Percentiles rank a stretch among this genome's conserved stretches.
Evolutionary conservation across 768 basidiomycete genomes (phyloP).

Genomic region (Boletus vinaceobasis): DNA sequence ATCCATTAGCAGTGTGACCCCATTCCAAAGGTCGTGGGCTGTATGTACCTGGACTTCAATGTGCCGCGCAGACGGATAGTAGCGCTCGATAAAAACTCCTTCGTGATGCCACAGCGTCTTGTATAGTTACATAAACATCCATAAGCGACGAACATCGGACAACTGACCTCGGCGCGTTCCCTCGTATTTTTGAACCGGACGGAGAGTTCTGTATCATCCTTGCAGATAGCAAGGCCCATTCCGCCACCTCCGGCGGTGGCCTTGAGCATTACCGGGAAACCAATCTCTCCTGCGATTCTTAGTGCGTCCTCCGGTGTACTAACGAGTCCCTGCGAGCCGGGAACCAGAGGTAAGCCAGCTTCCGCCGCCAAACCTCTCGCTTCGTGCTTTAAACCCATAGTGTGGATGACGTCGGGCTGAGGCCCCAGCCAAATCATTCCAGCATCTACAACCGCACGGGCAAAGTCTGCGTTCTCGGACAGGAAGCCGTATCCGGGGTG

Average conservation of each 20-base stretch:
- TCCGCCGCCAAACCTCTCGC: slow-evolving; percentile 44
- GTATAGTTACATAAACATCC: background rate
- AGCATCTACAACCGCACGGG: slow-evolving; percentile 40
- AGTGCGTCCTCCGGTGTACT: slow-evolving; percentile 39
- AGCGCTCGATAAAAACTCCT: slow-evolving; percentile 59
- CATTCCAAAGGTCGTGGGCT: background rate
- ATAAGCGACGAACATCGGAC: background rate
- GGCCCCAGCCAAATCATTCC: slow-evolving; percentile 63
- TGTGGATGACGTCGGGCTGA: slow-evolving; percentile 42
- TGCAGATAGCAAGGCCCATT: slow-evolving; percentile 60
- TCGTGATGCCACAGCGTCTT: slow-evolving; percentile 48
- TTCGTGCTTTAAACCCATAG: slow-evolving; percentile 63
- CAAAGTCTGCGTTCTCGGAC: slow-evolving; percentile 60
- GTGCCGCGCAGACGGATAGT: slow-evolving; percentile 53
- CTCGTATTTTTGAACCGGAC: slow-evolving; percentile 36
- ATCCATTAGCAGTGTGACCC: slow-evolving; percentile 2
- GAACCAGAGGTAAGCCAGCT: slow-evolving; percentile 53
- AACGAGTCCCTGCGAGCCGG: slow-evolving; percentile 53
- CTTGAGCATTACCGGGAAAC: slow-evolving; percentile 64
- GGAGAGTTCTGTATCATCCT: slow-evolving; percentile 36
- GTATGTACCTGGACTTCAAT: slow-evolving; percentile 64
- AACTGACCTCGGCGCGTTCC: slow-evolving; percentile 44
- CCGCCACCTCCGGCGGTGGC: slow-evolving; percentile 70
- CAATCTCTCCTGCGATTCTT: slow-evolving; percentile 38
- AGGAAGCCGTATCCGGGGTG: slow-evolving; percentile 68